Evolutionary conservation across 352 stramenopile species (phyloP), one percentile per base, ranked within the genome.

Genomic region (Saprolegnia diclina): DNA sequence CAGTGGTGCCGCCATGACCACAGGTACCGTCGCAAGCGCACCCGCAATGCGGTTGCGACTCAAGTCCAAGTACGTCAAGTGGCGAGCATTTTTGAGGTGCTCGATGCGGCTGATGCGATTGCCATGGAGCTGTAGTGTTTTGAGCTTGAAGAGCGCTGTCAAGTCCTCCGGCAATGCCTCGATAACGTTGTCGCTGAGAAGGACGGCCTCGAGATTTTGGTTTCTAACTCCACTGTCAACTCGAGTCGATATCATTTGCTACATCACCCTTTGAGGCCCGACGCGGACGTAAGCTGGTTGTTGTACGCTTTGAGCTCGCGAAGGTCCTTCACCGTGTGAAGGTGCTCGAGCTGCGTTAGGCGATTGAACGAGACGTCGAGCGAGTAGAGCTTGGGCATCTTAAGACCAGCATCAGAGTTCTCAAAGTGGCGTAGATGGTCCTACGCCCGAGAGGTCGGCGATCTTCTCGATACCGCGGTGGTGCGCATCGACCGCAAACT

Each of bases 281-380:
- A 72, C 0, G 79, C 81, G 19, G 75, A 78, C 16, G 73, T 81
- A 45, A 92, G 74, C n/a, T 74, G 80, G 72, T 92, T 91, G 68
- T 92, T 89, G 73, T 92, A 92, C n/a, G 78, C 74, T 70, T 90
- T 91, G 72, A 91, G 76, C 40, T 92, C 85, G 0, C 80, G 78
- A 19, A 91, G 63, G 44, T 90, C 81, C 48, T 78, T 83, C 0
- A 80, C 77, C 3, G 81, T 89, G n/a, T 76, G 71, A 19, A 91
- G 71, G 55, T 89, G 89, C 52, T 76, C 70, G 13, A 91, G 73
- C 29, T 72, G 76, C 37, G 71, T 78, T 32, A 93, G 69, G 18
- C 73, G 74, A 65, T 93, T 91, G 74, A 93, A 93, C 6, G 83
- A 93, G 40, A 93, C 74, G 56, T 93, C 85, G 24, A 93, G 70